Conservation (phyloP, 257 asterid species). For the Forsythia suspensa region DNA sequence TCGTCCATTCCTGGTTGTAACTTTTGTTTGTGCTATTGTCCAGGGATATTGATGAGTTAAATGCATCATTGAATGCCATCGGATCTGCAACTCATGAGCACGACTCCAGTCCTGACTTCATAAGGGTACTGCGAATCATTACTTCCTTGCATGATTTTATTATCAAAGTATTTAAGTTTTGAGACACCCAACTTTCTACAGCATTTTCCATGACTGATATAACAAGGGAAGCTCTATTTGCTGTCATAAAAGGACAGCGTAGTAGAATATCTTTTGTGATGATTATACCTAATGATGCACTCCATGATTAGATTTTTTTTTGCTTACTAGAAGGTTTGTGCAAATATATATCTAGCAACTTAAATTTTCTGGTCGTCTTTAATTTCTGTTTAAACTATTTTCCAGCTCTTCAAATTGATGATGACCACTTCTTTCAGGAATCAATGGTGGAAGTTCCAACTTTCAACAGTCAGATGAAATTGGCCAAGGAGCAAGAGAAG, state of each 20-base stretch:
- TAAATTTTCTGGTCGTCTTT: background rate
- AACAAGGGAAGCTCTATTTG: background rate
- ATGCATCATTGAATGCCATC: conserved; percentile 31
- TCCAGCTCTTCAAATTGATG: conserved; percentile 20
- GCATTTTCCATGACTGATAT: background rate
- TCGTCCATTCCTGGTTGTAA: conserved; percentile 3
- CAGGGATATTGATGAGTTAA: conserved; percentile 72
- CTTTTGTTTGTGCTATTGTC: conserved; percentile 24
- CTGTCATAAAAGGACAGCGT: background rate
- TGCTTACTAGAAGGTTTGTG: background rate
- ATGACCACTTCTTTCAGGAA: conserved; percentile 52
- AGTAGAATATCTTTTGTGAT: background rate
- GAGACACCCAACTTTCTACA: background rate
- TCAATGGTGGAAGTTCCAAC: conserved; percentile 62
- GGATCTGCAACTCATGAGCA: conserved; percentile 39
- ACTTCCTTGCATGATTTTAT: background rate
- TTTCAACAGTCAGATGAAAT: conserved; percentile 31
- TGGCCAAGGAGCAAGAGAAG: conserved; percentile 31
- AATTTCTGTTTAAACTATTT: background rate
- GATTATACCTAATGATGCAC: background rate
- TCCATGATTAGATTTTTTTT: background rate
- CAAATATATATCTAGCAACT: background rate
- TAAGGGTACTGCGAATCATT: conserved; percentile 49
- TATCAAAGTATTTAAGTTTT: background rate
- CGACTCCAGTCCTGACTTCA: conserved; percentile 53